Evolutionary conservation across 768 basidiomycete genomes (phyloP).

Genomic region (Russula abietina): DNA sequence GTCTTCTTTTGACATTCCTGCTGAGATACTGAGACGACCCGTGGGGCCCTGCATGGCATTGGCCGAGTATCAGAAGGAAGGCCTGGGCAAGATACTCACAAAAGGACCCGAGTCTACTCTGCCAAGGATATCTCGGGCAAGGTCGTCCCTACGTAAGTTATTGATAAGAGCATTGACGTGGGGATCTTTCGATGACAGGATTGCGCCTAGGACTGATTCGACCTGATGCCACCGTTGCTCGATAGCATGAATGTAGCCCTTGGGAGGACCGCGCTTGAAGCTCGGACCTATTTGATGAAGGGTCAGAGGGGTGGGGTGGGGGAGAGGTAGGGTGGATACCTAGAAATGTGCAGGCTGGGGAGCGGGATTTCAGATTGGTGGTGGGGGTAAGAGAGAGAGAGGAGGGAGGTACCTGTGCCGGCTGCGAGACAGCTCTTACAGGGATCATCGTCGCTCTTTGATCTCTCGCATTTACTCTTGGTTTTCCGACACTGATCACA

Average conservation of each 20-base stretch:
- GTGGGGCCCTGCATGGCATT: slow-evolving; percentile 50
- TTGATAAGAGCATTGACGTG: slow-evolving; percentile 56
- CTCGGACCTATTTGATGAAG: slow-evolving; percentile 51
- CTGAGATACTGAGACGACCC: slow-evolving; percentile 55
- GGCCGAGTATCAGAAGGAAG: slow-evolving; percentile 6
- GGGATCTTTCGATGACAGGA: slow-evolving; percentile 66
- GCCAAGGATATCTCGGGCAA: slow-evolving; percentile 70
- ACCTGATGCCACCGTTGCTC: slow-evolving; percentile 90
- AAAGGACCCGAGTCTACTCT: slow-evolving; percentile 79
- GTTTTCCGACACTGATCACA: slow-evolving; percentile 87
- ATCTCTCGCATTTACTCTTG: slow-evolving; percentile 79
- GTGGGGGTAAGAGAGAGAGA: slow-evolving; percentile 24
- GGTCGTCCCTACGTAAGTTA: slow-evolving; percentile 62
- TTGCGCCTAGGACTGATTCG: slow-evolving; percentile 79
- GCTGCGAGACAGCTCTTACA: slow-evolving; percentile 61
- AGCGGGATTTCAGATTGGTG: slow-evolving; percentile 18
- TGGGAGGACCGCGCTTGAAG: slow-evolving; percentile 79
- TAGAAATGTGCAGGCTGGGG: slow-evolving; percentile 59
- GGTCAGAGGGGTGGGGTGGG: neutral
- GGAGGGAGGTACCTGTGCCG: slow-evolving; percentile 41
- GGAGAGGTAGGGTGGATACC: slow-evolving; percentile 33
- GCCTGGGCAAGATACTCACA: slow-evolving; percentile 37
- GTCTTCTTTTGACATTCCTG: slow-evolving; percentile 66
- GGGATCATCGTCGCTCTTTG: slow-evolving; percentile 38
- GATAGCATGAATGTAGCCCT: slow-evolving; percentile 90